Conservation (phyloP, 2,329 filamentous ascomycete species). For the Arthroderma sp. region DNA sequence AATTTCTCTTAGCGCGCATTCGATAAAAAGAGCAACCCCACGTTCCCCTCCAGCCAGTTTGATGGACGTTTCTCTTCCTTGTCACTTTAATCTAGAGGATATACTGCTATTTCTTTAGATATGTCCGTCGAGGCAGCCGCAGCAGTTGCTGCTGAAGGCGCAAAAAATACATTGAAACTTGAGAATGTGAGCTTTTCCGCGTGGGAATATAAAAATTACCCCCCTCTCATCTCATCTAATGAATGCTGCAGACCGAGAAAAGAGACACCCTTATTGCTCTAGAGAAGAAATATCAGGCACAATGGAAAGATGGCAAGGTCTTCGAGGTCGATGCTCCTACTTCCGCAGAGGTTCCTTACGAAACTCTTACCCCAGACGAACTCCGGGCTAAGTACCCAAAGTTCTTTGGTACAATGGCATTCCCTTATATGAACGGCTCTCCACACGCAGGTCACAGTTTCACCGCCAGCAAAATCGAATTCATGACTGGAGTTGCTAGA, state of each 20-base stretch:
- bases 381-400: constrained; percentile 74
- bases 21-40: too few relatives aligned
- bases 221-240: constrained; percentile 4
- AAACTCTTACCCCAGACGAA: constrained; percentile 59
- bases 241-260: constrained; percentile 58
- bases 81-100: not conserved
- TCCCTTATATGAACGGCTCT: constrained; percentile 75
- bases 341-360: constrained; percentile 60
- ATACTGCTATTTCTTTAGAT: constrained; percentile 1
- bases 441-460: constrained; percentile 89
- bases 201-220: too few relatives aligned
- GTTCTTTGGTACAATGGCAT: constrained; percentile 73
- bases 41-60: too few relatives aligned
- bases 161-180: constrained; percentile 51
- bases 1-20: too few relatives aligned
- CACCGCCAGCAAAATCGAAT: constrained; percentile 85
- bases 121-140: constrained; percentile 35
- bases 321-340: constrained; percentile 82
- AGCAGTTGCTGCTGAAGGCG: constrained; percentile 41
- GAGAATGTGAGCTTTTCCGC: constrained; percentile 38
- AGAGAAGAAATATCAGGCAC: constrained; percentile 84
- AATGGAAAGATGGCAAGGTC: constrained; percentile 63
- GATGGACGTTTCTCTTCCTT: too few relatives aligned
- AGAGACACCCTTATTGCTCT: constrained; percentile 65
- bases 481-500: constrained; percentile 69